A percentile compares a stretch with the other conserved stretches of the same genome.
phyloP scores from a whole-genome alignment of 768 basidiomycete genomes.

The Suillus clintonianus region DNA sequence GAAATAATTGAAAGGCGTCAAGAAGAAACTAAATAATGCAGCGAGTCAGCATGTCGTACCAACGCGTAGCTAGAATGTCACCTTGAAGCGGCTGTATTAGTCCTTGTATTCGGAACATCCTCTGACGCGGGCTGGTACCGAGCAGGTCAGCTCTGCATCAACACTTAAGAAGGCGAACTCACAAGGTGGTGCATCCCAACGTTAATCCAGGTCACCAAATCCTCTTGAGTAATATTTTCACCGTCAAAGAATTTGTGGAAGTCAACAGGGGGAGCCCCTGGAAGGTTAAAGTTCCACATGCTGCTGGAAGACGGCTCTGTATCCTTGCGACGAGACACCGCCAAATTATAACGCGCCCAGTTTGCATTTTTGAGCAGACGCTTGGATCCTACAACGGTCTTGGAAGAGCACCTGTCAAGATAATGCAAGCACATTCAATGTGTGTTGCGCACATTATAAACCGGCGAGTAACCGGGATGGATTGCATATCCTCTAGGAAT shows the following conservation, averaged over 20 bases:
- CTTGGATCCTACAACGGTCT: slow-evolving; percentile 63
- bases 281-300: slow-evolving; percentile 66
- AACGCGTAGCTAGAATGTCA: slow-evolving; percentile 19
- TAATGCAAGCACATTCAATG: neutral
- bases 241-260: slow-evolving; percentile 67
- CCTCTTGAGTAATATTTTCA: slow-evolving; percentile 63
- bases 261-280: slow-evolving; percentile 54
- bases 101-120: slow-evolving; percentile 62
- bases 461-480: slow-evolving; percentile 57
- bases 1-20: slow-evolving; percentile 67
- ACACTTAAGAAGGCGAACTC: slow-evolving; percentile 8
- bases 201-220: slow-evolving; percentile 68
- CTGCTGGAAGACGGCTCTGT: slow-evolving; percentile 57
- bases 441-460: slow-evolving; percentile 44
- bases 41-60: neutral
- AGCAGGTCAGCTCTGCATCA: neutral
- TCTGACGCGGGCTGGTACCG: slow-evolving; percentile 55
- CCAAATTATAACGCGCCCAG: slow-evolving; percentile 66
- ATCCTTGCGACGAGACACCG: slow-evolving; percentile 61
- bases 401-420: neutral
- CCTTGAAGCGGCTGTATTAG: slow-evolving; percentile 59
- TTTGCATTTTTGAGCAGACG: slow-evolving; percentile 62
- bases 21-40: slow-evolving; percentile 44
- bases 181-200: slow-evolving; percentile 68
- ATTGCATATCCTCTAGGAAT: slow-evolving; percentile 60